Base-by-base conservation (phyloP, 495 filamentous ascomycete genomes). In the Extremus antarcticus region DNA sequence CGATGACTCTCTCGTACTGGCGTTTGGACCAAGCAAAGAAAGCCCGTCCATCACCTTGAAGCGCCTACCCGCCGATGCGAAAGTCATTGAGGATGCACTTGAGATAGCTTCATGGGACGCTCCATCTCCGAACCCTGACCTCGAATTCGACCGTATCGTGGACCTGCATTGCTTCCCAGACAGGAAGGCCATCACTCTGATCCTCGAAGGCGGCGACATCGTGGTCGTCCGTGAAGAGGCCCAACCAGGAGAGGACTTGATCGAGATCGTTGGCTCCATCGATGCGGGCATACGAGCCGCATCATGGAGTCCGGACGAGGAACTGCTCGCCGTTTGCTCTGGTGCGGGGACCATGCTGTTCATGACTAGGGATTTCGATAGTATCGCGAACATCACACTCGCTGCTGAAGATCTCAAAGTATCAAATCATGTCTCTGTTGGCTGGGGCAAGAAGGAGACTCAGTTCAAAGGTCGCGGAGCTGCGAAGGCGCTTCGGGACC, bases 401-500 rank as follows among this genome's bases (percentile, higher is more conserved):
- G 77, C 78, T 2, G 62, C 71, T 2, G 85, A 88, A 22, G 92
- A 98, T 68, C 73, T 95, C 52, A 83, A 89, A 63, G 78, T 81
- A 1, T 97, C 92, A 0, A 88, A 87, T 66, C 92, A 98, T 78
- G 92, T 98, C 43, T 95, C 90, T 19, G 92, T 98, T 21, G 92
- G 92, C 50, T 98, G 92, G 92, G 92, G 92, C 57, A 97, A 97
- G 74, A 83, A 85, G 65, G 92, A 98, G 69, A 98, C 92, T 4
- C 92, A 98, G 70, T 98, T 98, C 64, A 86, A 95, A 65, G 92
- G 92, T 48, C 90, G 87, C 65, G 59, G 59, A 17, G 82, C 89
- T 63, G 92, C 90, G 35, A 92, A 89, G 66, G 87, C 87, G 25
- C 76, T 97, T 38, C 77, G 86, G 52, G 92, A 98, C 66, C 92